A percentile compares a stretch with the other conserved stretches of the same genome.
phyloP scores from a whole-genome alignment of 1,139 yeast genomes.

The Geotrichum carabidarum region DNA sequence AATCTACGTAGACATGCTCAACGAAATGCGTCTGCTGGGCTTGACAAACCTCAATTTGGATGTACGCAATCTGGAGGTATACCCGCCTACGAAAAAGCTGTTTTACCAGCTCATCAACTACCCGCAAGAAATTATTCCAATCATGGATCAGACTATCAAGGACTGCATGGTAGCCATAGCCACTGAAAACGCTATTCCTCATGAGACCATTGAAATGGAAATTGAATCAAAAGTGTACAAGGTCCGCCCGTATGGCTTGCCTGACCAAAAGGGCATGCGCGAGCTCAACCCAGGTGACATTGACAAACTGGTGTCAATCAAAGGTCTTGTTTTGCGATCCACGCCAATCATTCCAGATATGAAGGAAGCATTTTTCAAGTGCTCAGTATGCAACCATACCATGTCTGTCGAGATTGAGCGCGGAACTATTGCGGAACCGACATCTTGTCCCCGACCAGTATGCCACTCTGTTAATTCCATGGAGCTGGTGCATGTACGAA shows the following conservation, averaged over 20 bases:
- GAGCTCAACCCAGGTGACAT: constrained; percentile 94
- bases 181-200: constrained; percentile 33
- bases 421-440: constrained; percentile 90
- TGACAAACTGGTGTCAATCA: constrained; percentile 84
- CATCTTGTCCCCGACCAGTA: constrained; percentile 80
- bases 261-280: constrained; percentile 76
- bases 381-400: constrained; percentile 93
- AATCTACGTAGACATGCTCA: constrained; percentile 67
- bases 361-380: constrained; percentile 94
- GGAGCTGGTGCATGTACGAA: constrained; percentile 86
- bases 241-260: constrained; percentile 66
- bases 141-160: constrained; percentile 93
- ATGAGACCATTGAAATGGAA: constrained; percentile 44
- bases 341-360: constrained; percentile 95
- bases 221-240: constrained; percentile 80
- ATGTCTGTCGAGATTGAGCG: constrained; percentile 88
- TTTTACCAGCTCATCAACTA: constrained; percentile 82
- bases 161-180: constrained; percentile 76
- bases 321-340: constrained; percentile 84
- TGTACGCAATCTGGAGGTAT: constrained; percentile 71
- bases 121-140: constrained; percentile 95
- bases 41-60: constrained; percentile 80
- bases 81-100: constrained; percentile 68
- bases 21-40: constrained; percentile 71
- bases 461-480: constrained; percentile 86